Evolutionary conservation across 371 early-diverging fungal species (phyloP).

Genomic region (Mortierella sp.): DNA sequence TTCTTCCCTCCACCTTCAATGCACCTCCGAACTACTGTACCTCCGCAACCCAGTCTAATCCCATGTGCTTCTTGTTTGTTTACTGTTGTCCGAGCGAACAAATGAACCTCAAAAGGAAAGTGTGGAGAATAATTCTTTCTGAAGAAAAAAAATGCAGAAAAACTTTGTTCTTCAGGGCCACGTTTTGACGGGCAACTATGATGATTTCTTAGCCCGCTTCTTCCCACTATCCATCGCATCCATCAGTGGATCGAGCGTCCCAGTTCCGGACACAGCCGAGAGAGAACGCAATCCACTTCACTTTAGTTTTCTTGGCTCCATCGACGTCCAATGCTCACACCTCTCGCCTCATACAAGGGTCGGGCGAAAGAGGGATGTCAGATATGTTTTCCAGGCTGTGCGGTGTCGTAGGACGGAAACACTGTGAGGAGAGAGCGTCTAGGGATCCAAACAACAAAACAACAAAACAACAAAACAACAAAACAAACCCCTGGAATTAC

Average conservation of each 20-base stretch:
- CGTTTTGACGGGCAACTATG: constrained; percentile 19
- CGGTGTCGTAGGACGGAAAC: not conserved
- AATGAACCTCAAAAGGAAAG: not conserved
- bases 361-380: not conserved
- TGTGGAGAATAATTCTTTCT: constrained; percentile 6
- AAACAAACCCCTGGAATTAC: not conserved
- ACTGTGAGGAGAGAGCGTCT: not conserved
- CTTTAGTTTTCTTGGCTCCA: not conserved
- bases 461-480: not conserved
- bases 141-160: not conserved
- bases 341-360: too few relatives aligned
- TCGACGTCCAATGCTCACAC: not conserved
- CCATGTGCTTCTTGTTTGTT: not conserved
- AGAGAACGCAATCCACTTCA: not conserved
- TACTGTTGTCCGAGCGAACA: not conserved
- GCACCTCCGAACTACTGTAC: too few relatives aligned
- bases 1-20: not conserved
- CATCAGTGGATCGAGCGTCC: constrained; percentile 1
- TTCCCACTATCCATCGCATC: not conserved
- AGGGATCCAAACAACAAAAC: not conserved
- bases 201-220: constrained; percentile 7
- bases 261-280: constrained; percentile 18
- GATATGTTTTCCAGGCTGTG: not conserved
- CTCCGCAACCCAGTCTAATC: too few relatives aligned
- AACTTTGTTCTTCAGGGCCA: not conserved